phyloP scores from a whole-genome alignment of 768 basidiomycete species.

The Suillus hirtellus region DNA sequence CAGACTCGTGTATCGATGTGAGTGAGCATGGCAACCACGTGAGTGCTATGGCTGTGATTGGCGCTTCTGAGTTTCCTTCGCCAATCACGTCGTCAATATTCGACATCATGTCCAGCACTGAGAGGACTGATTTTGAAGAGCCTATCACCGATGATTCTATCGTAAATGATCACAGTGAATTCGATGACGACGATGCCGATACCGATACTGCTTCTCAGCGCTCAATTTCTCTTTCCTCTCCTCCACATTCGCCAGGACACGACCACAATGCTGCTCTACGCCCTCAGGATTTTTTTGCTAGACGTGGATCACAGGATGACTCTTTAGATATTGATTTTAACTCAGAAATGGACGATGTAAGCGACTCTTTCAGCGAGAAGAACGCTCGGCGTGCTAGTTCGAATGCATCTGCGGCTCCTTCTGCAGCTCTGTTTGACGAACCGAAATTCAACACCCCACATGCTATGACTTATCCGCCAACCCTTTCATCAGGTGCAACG shows the following conservation, averaged over 20 bases:
- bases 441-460: constrained; percentile 33
- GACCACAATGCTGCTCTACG: constrained; percentile 25
- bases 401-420: constrained; percentile 51
- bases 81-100: constrained; percentile 2
- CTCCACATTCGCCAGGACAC: constrained; percentile 53
- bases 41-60: background rate
- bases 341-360: constrained; percentile 55
- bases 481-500: constrained; percentile 42
- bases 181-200: constrained; percentile 44
- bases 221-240: constrained; percentile 74
- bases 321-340: constrained; percentile 55
- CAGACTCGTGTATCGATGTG: background rate
- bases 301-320: constrained; percentile 45
- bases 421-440: constrained; percentile 39
- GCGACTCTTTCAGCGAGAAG: constrained; percentile 43
- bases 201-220: constrained; percentile 79
- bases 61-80: background rate
- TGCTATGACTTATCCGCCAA: constrained; percentile 60
- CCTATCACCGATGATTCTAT: constrained; percentile 9
- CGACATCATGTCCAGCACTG: constrained; percentile 5
- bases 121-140: background rate
- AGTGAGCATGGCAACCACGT: background rate
- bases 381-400: constrained; percentile 44
- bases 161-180: constrained; percentile 8
- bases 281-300: constrained; percentile 33